Base-by-base conservation (phyloP, 306 rosid species). In the Neltuma alba region DNA sequence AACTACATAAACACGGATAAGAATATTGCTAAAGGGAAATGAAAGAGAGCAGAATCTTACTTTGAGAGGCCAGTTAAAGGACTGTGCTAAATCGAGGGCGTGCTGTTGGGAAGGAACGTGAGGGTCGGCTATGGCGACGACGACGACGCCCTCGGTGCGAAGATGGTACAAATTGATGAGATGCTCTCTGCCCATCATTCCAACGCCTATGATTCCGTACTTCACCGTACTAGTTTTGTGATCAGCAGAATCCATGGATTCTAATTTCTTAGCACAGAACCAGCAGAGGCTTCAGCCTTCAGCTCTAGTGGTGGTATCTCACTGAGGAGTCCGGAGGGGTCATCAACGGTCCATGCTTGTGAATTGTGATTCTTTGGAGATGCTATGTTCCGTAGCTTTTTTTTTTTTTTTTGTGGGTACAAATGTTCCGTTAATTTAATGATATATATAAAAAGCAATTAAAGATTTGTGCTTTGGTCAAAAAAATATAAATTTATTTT, bases 181-280 rank as follows among this genome's bases (percentile, higher is more conserved):
- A 87, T 92, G 99, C 82, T 92, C 97, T 48, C 97, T 86, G 50
- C 99, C 99, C 99, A 94, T 94, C 99, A 94, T 94, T 65, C 99
- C 99, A 71, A 89, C 99, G 5, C 99, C 99, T 13, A 94, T 88
- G 74, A 94, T 92, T 82, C 99, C 99, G 36, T 94, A 94, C 76
- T 89, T 92, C 52, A 91, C 86, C 5, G 72, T 25, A 57, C 30
- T 79, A 34, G 27, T 38, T 11, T 67, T 23, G 33, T 12, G 33
- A 30, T 52, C 30, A 9, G 61, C 57, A 25, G 73, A 61, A 18
- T 86, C 92, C 97, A 92, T 90, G 28, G 74, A 58, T 74, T 63
- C 62, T 44, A 23, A 20, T 34, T 71, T 67, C 57, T 33, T 16
- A 25, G 37, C 41, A 37, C 41, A 15, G 70, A 42, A 74, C 78